Evolutionary conservation across 306 rosid species (phyloP).

Genomic region (Rosa persica): DNA sequence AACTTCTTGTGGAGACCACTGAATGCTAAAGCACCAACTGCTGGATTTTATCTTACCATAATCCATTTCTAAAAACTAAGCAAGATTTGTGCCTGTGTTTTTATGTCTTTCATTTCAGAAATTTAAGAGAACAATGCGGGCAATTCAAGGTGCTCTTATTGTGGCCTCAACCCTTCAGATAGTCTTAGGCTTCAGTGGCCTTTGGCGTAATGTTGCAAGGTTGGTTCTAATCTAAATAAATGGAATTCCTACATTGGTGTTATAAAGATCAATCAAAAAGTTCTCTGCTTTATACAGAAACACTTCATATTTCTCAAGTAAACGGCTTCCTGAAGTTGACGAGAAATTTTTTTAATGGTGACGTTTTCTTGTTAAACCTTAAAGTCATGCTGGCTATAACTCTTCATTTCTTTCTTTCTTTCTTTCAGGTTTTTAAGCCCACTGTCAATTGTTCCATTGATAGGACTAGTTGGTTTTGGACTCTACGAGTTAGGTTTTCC

Average conservation of each 20-base stretch:
- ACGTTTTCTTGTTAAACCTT: background rate
- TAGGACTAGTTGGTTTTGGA: conserved; percentile 89
- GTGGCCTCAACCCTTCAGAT: conserved; percentile 98
- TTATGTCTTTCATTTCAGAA: conserved; percentile 46
- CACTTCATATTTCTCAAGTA: conserved; percentile 3
- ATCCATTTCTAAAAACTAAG: background rate
- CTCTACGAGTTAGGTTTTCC: conserved; percentile 95
- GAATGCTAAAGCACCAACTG: background rate
- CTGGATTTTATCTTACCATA: background rate
- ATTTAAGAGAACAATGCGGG: conserved; percentile 93
- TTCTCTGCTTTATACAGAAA: background rate
- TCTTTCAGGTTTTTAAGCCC: conserved; percentile 89
- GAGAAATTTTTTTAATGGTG: background rate
- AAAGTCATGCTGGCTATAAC: background rate
- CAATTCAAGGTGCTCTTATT: conserved; percentile 92
- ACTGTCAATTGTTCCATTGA: conserved; percentile 95
- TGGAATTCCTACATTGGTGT: background rate
- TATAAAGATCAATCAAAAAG: background rate
- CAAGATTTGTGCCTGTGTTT: background rate
- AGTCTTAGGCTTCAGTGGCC: conserved; percentile 98
- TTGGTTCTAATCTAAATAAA: conserved; percentile 34
- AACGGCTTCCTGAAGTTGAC: background rate
- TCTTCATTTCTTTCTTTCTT: background rate
- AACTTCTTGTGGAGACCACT: background rate
- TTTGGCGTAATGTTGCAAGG: conserved; percentile 99